Base-by-base conservation (phyloP, 257 asterid genomes). In the Pogostemon cablin region DNA sequence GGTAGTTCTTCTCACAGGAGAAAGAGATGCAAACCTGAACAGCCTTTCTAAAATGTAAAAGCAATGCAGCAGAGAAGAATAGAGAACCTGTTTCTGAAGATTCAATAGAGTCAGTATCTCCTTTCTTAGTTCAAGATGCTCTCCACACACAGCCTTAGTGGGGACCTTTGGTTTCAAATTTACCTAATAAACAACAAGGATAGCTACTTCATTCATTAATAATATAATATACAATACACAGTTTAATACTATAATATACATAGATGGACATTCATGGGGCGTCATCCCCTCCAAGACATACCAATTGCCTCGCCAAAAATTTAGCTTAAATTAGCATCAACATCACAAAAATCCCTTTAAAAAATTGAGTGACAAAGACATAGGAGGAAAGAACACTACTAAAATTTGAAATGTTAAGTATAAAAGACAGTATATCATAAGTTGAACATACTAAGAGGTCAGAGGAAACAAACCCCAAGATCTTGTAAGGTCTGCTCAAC, bases 401-500 rank as follows among this genome's bases (percentile, higher is more conserved):
- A 49, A 40, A 62, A 60, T 43, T 42, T 62, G 43, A 42, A 49
- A 50, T 68, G 56, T 60, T 17, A 57, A 25, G 12, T 12, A 49
- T 52, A 41, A 70, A 34, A 63, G 61, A 65, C 8, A 75, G 32
- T 38, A 60, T 37, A 52, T 25, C 32, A 7, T 39, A 62, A 65
- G 15, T 48, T 43, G 8, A 9, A 50, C 39, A 46, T 20, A 6
- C 41, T 71, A 58, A 73, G 38, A 57, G 74, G 32, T 25, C 32
- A 25, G 47, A 83, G 78, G 80, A 73, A 75, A 79, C 96, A 69
- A 81, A 93, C 99, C 95, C 98, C 98, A 68, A 91, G 96, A 75
- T 91, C 99, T 83, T 91, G 99, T 71, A 95, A 82, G 55, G 99
- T 88, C 84, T 95, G 99, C 80, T 95, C 99, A 63, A 89, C 96